Conservation (phyloP, 345 rosid genomes). For the Murraya koenigii region DNA sequence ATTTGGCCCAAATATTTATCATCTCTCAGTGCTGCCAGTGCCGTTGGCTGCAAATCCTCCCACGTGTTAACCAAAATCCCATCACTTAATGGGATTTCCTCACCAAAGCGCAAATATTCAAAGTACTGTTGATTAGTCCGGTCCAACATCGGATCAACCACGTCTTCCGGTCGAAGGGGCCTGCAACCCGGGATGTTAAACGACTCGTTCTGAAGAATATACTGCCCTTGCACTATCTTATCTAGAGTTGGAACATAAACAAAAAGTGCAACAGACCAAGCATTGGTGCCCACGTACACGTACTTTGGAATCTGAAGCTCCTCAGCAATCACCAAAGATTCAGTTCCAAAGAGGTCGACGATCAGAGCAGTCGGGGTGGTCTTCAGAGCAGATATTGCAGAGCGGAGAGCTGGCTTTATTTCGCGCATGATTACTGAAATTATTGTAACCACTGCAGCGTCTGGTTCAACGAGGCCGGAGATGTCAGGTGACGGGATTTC, state of each 20-base stretch:
- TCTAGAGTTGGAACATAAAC: constrained; percentile 35
- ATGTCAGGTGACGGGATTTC: constrained; percentile 36
- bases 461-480: constrained; percentile 26
- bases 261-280: constrained; percentile 51
- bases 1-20: constrained; percentile 14
- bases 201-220: constrained; percentile 30
- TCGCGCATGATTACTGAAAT: constrained; percentile 40
- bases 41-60: constrained; percentile 48
- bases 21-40: constrained; percentile 38
- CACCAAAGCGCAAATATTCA: neutral
- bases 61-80: constrained; percentile 62
- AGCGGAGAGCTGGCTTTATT: constrained; percentile 25
- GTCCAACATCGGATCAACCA: constrained; percentile 34
- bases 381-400: constrained; percentile 28
- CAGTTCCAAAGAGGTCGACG: constrained; percentile 47
- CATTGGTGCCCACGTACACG: constrained; percentile 32
- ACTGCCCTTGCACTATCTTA: constrained; percentile 37
- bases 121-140: constrained; percentile 21
- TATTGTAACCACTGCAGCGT: constrained; percentile 23
- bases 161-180: constrained; percentile 42
- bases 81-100: constrained; percentile 28
- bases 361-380: constrained; percentile 43
- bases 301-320: constrained; percentile 39
- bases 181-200: constrained; percentile 55
- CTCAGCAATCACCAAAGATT: constrained; percentile 31